These are phyloP conservation scores for Poronia punctata DNA, from an alignment of 495 filamentous ascomycete genomes.

Conservation along the genomic window DNA sequence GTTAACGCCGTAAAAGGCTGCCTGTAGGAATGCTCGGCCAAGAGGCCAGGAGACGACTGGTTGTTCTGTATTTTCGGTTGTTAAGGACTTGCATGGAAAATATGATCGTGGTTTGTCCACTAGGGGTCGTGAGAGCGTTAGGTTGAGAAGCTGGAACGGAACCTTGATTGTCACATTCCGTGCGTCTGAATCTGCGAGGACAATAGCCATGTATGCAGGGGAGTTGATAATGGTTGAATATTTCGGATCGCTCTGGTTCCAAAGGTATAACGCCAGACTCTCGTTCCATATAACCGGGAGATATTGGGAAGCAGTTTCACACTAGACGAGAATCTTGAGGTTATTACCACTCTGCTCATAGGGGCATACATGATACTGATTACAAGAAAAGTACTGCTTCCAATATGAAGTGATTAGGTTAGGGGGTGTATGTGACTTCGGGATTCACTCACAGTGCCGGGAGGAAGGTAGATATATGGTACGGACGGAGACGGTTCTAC, in stretches of 20 bases:
- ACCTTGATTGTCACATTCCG: conserved; percentile 42
- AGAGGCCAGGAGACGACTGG: too few species aligned
- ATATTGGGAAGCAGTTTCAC: conserved; percentile 32
- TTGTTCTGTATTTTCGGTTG: too few species aligned
- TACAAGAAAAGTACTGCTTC: too few species aligned
- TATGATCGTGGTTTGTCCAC: background rate
- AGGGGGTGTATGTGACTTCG: too few species aligned
- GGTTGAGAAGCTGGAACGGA: conserved; percentile 41
- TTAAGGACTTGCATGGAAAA: background rate
- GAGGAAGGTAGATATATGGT: conserved; percentile 41
- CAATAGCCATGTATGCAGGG: conserved; percentile 27
- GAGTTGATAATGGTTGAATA: background rate
- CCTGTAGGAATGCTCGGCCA: too few species aligned
- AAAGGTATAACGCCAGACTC: conserved; percentile 33
- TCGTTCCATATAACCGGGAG: conserved; percentile 36
- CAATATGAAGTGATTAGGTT: too few species aligned
- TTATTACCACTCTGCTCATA: too few species aligned
- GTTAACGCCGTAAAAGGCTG: too few species aligned
- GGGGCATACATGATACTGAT: too few species aligned
- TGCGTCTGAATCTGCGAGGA: conserved; percentile 13
- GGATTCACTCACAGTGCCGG: too few species aligned
- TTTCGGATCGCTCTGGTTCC: conserved; percentile 5
- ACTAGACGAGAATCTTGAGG: too few species aligned
- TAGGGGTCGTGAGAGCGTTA: conserved; percentile 27
- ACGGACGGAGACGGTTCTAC: conserved; percentile 26